phyloP scores from a whole-genome alignment of 768 basidiomycete genomes.

The Phylloporus sp. region DNA sequence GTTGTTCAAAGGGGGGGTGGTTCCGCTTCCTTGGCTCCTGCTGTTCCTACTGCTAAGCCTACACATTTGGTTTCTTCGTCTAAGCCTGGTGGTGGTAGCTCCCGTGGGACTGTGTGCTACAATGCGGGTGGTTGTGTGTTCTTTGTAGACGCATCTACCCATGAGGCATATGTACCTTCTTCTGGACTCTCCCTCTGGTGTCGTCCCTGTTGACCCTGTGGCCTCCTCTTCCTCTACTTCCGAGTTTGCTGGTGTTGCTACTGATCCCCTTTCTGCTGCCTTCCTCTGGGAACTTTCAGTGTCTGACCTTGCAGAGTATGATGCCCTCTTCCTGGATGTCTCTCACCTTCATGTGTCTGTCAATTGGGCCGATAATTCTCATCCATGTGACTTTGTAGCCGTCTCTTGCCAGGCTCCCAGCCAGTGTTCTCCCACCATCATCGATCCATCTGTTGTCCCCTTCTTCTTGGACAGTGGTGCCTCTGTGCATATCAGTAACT shows the following conservation, averaged over 20 bases:
- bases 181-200: not conserved
- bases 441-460: not conserved
- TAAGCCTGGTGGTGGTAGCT: too few relatives aligned
- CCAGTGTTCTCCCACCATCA: not conserved
- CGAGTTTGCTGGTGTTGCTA: not conserved
- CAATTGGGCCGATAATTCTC: not conserved
- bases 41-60: not conserved
- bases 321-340: not conserved
- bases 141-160: not conserved
- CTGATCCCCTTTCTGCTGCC: not conserved
- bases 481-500: constrained; percentile 14
- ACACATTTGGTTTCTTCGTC: too few relatives aligned
- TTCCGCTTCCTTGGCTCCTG: not conserved
- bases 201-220: not conserved
- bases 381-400: not conserved
- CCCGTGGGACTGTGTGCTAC: not conserved
- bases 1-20: not conserved
- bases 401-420: not conserved
- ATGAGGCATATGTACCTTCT: not conserved
- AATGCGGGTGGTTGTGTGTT: not conserved
- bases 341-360: not conserved
- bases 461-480: constrained; percentile 10
- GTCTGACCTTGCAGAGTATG: not conserved
- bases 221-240: not conserved
- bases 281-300: too few relatives aligned